These are phyloP conservation scores for Auriscalpium microsporum DNA, from an alignment of 768 basidiomycete genomes.

Conservation along the genomic window DNA sequence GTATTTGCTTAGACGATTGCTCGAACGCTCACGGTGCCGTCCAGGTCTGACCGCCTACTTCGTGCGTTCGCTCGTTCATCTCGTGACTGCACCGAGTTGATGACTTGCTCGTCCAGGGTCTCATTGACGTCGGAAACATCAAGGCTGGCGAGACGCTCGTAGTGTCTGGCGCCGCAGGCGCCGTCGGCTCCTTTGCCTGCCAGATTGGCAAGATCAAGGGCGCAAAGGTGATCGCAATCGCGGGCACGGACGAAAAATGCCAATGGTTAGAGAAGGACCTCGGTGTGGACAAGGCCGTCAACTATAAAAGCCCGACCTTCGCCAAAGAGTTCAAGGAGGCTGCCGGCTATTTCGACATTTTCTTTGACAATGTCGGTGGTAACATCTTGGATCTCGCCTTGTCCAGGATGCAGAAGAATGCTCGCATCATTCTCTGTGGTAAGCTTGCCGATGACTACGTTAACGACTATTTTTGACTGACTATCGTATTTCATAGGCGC, in stretches of 20 bases:
- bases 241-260: slow-evolving; percentile 79
- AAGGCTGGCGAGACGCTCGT: slow-evolving; percentile 81
- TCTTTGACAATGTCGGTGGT: slow-evolving; percentile 77
- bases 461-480: not conserved
- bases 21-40: not conserved
- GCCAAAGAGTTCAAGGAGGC: slow-evolving; percentile 56
- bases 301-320: slow-evolving; percentile 80
- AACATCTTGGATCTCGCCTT: slow-evolving; percentile 77
- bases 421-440: slow-evolving; percentile 80
- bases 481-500: slow-evolving; percentile 40
- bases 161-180: slow-evolving; percentile 86
- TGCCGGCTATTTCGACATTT: slow-evolving; percentile 75
- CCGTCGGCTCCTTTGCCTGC: slow-evolving; percentile 74
- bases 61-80: slow-evolving; percentile 32
- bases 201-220: slow-evolving; percentile 78
- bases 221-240: slow-evolving; percentile 81
- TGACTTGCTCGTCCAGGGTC: slow-evolving; percentile 41
- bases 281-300: slow-evolving; percentile 69
- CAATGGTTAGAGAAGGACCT: slow-evolving; percentile 77
- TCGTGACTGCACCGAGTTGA: too few relatives aligned
- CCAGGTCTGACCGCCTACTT: slow-evolving; percentile 86
- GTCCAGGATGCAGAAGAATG: slow-evolving; percentile 64
- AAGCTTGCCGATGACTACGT: not conserved
- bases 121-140: slow-evolving; percentile 71
- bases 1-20: not conserved